Evolutionary conservation across 352 stramenopile species (phyloP), one percentile per base, ranked within the genome.

Genomic region (Phytophthora ohioensis): DNA sequence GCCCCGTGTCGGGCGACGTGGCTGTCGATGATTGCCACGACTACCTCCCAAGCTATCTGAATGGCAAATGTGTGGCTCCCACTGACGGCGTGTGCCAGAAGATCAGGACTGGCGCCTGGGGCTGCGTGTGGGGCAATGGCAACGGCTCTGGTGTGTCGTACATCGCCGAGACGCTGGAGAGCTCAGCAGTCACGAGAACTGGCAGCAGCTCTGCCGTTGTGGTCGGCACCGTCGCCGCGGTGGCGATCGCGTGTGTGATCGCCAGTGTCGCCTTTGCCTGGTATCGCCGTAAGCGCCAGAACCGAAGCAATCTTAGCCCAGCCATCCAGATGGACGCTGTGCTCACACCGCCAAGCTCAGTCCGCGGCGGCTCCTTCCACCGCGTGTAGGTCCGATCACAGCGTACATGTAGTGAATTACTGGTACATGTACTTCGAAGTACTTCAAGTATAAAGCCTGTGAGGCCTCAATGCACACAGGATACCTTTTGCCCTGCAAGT

Each of bases 51-150:
- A 90, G 81, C 68, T 91, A 77, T 55, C 48, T 17, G 2, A 70
- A 43, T 13, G 78, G 67, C 49, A 76, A 86, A 63, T 93, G 83
- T 43, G 63, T 87, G 6, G 77, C 80, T 10, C 71, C 76, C 2
- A 65, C 60, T 8, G 73, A 91, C 31, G 73, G 71, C 2, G 51
- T 72, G 53, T 91, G 81, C 46, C 42, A 71, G 41, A 88, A 81
- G 69, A 80, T 87, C 59, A 65, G 81, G 49, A 83, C 73, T 0
- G 82, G 82, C 21, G 78, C 78, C 0, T 90, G 79, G 82, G 84
- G 84, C 1, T 92, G 84, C 57, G 78, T 85, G 13, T 90, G 66
- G 66, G 52, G 41, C 8, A 47, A 42, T 58, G 51, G 41, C 66
- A 42, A 41, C 46, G 15, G 49, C 31, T 41, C 3, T 61, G 48